Evolutionary conservation across 1,284 basidiomycete genomes (phyloP).

Genomic region (Ustilago xerochloae): DNA sequence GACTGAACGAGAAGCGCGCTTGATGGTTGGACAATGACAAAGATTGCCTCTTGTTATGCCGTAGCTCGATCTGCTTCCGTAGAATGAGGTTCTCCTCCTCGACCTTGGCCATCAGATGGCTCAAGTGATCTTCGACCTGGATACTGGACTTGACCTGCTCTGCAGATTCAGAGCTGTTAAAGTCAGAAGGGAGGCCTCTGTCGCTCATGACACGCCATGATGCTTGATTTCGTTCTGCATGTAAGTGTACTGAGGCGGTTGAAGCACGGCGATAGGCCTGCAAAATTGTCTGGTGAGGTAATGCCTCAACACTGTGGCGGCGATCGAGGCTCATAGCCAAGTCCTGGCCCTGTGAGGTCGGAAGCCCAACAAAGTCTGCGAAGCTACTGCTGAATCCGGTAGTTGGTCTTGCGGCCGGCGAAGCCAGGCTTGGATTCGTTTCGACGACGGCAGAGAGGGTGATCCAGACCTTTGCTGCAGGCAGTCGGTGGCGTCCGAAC

Average conservation of each 20-base stretch:
- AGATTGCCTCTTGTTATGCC: background rate
- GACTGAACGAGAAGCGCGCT: no score
- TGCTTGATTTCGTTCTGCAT: background rate
- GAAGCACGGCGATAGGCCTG: slow-evolving; percentile 1
- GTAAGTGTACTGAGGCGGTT: background rate
- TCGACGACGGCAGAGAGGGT: slow-evolving; percentile 1
- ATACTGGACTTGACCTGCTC: background rate
- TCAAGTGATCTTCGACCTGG: slow-evolving; percentile 4
- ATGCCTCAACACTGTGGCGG: background rate
- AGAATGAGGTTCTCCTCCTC: slow-evolving; percentile 14
- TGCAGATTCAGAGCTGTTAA: background rate
- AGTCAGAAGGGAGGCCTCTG: background rate
- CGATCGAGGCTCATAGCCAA: background rate
- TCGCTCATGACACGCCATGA: background rate
- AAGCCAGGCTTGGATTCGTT: background rate
- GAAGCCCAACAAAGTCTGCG: background rate
- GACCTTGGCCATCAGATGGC: slow-evolving; percentile 1
- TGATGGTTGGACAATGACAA: no score
- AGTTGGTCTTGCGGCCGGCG: background rate
- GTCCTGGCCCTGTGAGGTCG: background rate
- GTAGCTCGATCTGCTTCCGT: slow-evolving; percentile 4
- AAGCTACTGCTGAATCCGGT: background rate
- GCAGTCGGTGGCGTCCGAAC: background rate
- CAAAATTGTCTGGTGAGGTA: background rate
- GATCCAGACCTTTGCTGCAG: slow-evolving; percentile 30